A percentile compares a stretch with the other conserved stretches of the same genome.
Evolutionary conservation across 1,284 basidiomycete genomes (phyloP).

Genomic region (Acaromyces ingoldii): DNA sequence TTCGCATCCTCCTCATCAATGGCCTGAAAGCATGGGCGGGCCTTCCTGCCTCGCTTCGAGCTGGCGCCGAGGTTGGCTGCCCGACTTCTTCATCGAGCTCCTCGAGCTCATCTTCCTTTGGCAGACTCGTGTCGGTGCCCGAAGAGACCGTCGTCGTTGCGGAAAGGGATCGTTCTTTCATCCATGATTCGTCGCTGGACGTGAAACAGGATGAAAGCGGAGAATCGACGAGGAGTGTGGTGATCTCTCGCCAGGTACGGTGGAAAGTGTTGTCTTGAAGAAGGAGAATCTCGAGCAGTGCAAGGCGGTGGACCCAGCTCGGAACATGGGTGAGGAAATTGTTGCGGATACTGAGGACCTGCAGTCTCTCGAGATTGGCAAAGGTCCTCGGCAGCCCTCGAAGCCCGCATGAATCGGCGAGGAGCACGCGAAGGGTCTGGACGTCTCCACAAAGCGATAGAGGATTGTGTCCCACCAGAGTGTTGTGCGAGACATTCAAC

Average conservation of each 20-base stretch:
- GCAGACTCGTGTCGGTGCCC: background rate
- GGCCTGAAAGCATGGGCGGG: too few relatives aligned
- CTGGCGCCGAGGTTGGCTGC: too few relatives aligned
- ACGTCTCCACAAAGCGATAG: too few relatives aligned
- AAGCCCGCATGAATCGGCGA: constrained; percentile 81
- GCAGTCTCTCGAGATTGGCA: constrained; percentile 61
- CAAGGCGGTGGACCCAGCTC: constrained; percentile 82
- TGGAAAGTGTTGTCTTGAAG: constrained; percentile 92
- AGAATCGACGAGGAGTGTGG: too few relatives aligned
- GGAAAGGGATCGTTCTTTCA: background rate
- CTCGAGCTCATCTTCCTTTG: background rate
- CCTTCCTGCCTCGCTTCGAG: too few relatives aligned
- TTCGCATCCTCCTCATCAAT: too few relatives aligned
- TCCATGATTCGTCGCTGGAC: too few relatives aligned
- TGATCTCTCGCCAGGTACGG: constrained; percentile 80
- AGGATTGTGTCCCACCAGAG: constrained; percentile 61
- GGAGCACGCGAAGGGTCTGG: constrained; percentile 72
- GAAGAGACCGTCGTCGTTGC: background rate
- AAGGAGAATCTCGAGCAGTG: constrained; percentile 74
- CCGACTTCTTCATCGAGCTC: constrained; percentile 21
- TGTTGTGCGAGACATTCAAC: constrained; percentile 86
- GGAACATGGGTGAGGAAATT: constrained; percentile 87
- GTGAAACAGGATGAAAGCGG: too few relatives aligned
- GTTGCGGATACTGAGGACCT: constrained; percentile 77
- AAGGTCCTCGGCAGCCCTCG: constrained; percentile 60